Conservation (phyloP, 768 basidiomycete genomes). For the Rhizopogon vulgaris region DNA sequence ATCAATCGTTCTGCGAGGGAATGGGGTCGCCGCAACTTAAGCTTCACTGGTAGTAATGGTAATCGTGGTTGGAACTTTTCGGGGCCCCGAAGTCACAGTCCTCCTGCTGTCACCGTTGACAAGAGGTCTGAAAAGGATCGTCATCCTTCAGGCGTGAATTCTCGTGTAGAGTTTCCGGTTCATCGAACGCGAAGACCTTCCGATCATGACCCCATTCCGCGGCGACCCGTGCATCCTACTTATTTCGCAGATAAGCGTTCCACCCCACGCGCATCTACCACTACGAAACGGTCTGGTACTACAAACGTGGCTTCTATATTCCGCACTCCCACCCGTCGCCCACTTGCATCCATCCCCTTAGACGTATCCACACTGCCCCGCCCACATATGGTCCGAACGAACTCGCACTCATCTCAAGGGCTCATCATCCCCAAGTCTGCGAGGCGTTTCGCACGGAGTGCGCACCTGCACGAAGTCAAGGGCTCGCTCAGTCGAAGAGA, state of each 20-base stretch:
- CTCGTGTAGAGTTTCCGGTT: not conserved
- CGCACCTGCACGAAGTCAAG: conserved; percentile 65
- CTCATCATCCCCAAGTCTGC: conserved; percentile 32
- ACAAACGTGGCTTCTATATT: conserved; percentile 6
- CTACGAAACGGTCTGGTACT: not conserved
- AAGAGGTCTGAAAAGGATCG: conserved; percentile 9
- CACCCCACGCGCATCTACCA: not conserved
- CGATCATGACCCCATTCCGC: not conserved
- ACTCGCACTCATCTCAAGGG: conserved; percentile 28
- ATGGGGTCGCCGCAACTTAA: conserved; percentile 53
- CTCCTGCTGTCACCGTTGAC: conserved; percentile 10
- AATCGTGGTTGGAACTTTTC: conserved; percentile 19
- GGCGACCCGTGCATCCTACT: not conserved
- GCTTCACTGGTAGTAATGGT: conserved; percentile 48
- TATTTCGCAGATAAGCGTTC: not conserved
- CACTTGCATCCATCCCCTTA: conserved; percentile 12
- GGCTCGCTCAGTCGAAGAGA: conserved; percentile 8
- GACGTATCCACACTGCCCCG: conserved; percentile 25
- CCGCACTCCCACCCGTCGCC: conserved; percentile 26
- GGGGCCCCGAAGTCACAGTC: conserved; percentile 25
- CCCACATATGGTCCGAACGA: conserved; percentile 38
- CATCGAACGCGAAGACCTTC: not conserved
- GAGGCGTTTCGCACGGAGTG: conserved; percentile 55
- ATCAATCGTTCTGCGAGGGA: conserved; percentile 32
- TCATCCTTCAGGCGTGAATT: not conserved